Percentiles rank a stretch among this genome's conserved stretches.
Conservation (phyloP, 805 yeast genomes). For the Teunomyces gatunensis region DNA sequence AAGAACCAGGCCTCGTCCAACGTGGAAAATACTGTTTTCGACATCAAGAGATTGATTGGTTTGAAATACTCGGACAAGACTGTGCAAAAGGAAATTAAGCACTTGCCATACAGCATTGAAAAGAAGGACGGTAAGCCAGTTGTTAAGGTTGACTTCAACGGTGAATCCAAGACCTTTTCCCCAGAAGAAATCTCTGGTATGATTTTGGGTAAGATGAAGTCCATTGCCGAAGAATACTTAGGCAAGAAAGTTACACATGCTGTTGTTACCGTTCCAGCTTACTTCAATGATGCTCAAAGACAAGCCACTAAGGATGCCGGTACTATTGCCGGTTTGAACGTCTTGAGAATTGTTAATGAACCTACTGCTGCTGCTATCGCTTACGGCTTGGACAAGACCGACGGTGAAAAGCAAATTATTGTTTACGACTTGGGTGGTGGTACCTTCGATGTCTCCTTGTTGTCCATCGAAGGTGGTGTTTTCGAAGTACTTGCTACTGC, state of each 20-base stretch:
- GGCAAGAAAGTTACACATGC: conserved; percentile 79
- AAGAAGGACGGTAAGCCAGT: conserved; percentile 75
- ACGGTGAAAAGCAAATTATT: conserved; percentile 43
- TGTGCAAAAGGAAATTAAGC: conserved; percentile 87
- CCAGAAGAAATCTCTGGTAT: conserved; percentile 95
- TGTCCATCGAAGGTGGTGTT: conserved; percentile 47
- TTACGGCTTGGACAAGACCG: conserved; percentile 32
- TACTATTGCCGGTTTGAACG: conserved; percentile 85
- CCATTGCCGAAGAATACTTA: conserved; percentile 73
- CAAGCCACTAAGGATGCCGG: conserved; percentile 95
- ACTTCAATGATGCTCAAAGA: conserved; percentile 91
- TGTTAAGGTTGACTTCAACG: conserved; percentile 78
- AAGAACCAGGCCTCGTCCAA: conserved; percentile 96
- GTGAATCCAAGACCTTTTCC: conserved; percentile 81
- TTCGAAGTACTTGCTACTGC: conserved; percentile 48
- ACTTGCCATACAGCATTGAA: conserved; percentile 79
- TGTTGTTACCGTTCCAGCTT: conserved; percentile 90
- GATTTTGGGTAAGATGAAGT: conserved; percentile 87
- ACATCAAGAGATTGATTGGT: conserved; percentile 92
- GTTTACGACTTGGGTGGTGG: conserved; percentile 52
- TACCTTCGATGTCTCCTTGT: conserved; percentile 35
- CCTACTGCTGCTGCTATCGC: conserved; percentile 48
- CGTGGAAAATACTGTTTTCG: conserved; percentile 87
- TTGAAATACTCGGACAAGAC: conserved; percentile 74
- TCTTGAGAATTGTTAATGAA: conserved; percentile 85